Conservation (phyloP, 192 early-diverging fungal species). For the Diversispora epigaea region DNA sequence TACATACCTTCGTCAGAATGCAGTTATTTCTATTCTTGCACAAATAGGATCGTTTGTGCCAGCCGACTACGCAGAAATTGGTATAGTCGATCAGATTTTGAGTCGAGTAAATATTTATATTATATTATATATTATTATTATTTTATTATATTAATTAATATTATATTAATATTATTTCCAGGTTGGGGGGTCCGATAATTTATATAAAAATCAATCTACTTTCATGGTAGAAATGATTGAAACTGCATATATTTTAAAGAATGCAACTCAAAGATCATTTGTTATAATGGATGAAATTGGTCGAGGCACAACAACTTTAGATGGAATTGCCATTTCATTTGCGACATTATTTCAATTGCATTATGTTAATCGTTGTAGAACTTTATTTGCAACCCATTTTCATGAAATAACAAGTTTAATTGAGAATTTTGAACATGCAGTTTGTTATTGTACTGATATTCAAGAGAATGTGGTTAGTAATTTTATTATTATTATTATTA, state of each 20-base stretch:
- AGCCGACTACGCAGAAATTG: slow-evolving; percentile 42
- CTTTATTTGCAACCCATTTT: slow-evolving; percentile 78
- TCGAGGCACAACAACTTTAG: slow-evolving; percentile 58
- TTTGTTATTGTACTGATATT: slow-evolving; percentile 33
- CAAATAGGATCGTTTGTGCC: slow-evolving; percentile 57
- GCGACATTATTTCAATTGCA: slow-evolving; percentile 63
- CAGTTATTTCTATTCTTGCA: slow-evolving; percentile 51
- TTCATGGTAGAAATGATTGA: slow-evolving; percentile 59
- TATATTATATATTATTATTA: neutral
- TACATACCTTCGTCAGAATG: slow-evolving; percentile 54
- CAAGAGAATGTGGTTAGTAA: slow-evolving; percentile 29
- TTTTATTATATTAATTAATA: neutral
- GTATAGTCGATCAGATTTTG: slow-evolving; percentile 53
- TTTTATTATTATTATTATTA: neutral
- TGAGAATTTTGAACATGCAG: slow-evolving; percentile 27
- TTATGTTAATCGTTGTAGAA: slow-evolving; percentile 55
- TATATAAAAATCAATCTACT: slow-evolving; percentile 51
- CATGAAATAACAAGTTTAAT: slow-evolving; percentile 66
- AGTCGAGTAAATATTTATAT: slow-evolving; percentile 42
- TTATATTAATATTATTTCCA: slow-evolving; percentile 2
- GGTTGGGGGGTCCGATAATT: slow-evolving; percentile 56
- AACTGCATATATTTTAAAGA: slow-evolving; percentile 45
- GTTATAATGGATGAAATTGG: slow-evolving; percentile 56
- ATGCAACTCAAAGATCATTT: slow-evolving; percentile 47
- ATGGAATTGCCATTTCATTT: slow-evolving; percentile 72